phyloP scores from a whole-genome alignment of 2,329 filamentous ascomycete species.

The Fusarium cyanostomum region DNA sequence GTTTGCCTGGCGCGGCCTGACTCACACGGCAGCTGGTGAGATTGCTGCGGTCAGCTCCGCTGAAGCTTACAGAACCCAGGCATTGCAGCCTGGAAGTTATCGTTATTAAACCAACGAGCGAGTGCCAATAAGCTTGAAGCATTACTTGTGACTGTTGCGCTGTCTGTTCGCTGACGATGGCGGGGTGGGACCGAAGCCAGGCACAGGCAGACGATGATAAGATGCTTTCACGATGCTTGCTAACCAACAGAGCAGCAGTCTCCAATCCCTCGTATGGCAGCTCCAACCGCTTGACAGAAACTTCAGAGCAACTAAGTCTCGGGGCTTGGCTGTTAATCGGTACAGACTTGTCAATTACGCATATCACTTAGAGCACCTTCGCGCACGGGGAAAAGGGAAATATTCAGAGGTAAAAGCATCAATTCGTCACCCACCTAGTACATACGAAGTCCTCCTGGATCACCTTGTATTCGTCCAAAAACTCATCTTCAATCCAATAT shows the following conservation, averaged over 20 bases:
- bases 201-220: not conserved
- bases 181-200: not conserved
- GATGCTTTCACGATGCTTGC: not conserved
- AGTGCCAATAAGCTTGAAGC: not conserved
- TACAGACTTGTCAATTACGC: too few species aligned
- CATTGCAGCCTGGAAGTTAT: conserved; percentile 13
- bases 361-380: too few species aligned
- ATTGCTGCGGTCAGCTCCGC: not conserved
- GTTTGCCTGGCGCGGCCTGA: not conserved
- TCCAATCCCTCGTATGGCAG: not conserved
- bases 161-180: not conserved
- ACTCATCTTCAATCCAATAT: not conserved
- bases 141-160: not conserved
- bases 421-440: not conserved
- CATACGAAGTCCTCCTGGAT: not conserved
- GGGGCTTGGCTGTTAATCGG: too few species aligned
- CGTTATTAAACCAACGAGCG: not conserved
- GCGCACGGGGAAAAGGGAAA: too few species aligned
- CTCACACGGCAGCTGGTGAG: conserved; percentile 13
- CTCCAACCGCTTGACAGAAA: too few species aligned
- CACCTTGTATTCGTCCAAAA: too few species aligned
- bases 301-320: too few species aligned
- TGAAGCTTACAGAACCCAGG: not conserved
- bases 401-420: not conserved
- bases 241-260: not conserved